Base-by-base conservation (phyloP, 2,329 filamentous ascomycete genomes). In the Pseudogymnoascus sp. region DNA sequence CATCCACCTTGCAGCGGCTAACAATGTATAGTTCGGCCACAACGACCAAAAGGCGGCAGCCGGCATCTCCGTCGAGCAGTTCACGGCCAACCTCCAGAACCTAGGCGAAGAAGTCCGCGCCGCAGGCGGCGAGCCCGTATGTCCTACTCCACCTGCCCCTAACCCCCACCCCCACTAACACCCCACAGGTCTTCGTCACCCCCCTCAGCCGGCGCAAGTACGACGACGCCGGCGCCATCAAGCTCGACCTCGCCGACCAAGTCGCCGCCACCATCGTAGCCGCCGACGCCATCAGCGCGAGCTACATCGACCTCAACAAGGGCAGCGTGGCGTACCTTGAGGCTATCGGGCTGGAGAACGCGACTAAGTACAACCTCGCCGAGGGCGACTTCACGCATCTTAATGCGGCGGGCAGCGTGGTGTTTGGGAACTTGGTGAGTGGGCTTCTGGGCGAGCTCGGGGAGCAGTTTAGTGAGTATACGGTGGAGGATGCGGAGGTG, bases 1-100 rank as follows among this genome's bases (percentile, higher is more conserved):
- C 14, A 16, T 1, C 43, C 43, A 16, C 3, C 43, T 49, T 2
- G 12, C 29, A 21, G 7, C 12, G 1, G n/a, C n/a, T 55, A 55
- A 55, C 6, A 6, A 14, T 1, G 68, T 66, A 1, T 67, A 71
- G 69, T 82, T 82, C 61, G 80, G 80, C 10, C 79, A 82, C 69
- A 82, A 82, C 63, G 80, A 82, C 68, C 79, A 82, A 64, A 82
- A 81, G 64, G 8, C 71, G 1, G 71, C 68, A 0, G 74, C 72
- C 2, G 75, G 75, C 49, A 74, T 82, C 26, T 70, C 69, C 1
- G 64, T 80, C 23, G 63, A 49, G 0, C 26, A 69, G n/a, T 82
- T 76, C 70, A 72, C 72, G 14, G 68, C 69, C 1, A 82, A 82
- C 38, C 74, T 82, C 0, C 72, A 72, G 8, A 66, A 64, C 0